These are phyloP conservation scores for Tricladium varicosporioides DNA, from an alignment of 2,329 filamentous ascomycete genomes.

Conservation along the genomic window DNA sequence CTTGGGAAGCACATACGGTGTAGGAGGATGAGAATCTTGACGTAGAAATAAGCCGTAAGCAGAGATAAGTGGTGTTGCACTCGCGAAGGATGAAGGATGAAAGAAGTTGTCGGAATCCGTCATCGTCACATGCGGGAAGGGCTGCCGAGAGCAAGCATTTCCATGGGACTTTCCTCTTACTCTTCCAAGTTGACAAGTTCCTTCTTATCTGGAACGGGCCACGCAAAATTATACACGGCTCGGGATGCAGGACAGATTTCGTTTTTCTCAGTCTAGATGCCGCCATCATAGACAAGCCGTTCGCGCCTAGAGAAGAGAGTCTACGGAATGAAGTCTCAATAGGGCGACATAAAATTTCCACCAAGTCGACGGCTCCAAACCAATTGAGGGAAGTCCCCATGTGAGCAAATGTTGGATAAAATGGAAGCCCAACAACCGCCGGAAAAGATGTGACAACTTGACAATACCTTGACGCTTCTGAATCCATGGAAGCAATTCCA, in stretches of 20 bases:
- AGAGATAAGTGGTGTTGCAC: not conserved
- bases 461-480: no score
- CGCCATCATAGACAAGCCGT: not conserved
- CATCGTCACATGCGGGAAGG: not conserved
- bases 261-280: not conserved
- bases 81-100: not conserved
- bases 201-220: not conserved
- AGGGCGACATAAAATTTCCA: not conserved
- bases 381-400: not conserved
- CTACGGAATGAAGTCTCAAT: not conserved
- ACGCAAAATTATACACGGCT: not conserved
- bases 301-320: not conserved
- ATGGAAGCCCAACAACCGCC: no score
- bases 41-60: not conserved
- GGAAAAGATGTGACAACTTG: no score
- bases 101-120: not conserved
- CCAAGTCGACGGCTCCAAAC: not conserved
- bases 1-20: no score
- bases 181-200: no score
- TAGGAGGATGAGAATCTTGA: not conserved
- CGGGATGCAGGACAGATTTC: not conserved
- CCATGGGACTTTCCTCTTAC: not conserved
- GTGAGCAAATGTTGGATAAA: not conserved
- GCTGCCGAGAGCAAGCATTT: not conserved
- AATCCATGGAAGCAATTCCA: no score